Conservation (phyloP, 2,329 filamentous ascomycete species). For the Clarireedia paspali region DNA sequence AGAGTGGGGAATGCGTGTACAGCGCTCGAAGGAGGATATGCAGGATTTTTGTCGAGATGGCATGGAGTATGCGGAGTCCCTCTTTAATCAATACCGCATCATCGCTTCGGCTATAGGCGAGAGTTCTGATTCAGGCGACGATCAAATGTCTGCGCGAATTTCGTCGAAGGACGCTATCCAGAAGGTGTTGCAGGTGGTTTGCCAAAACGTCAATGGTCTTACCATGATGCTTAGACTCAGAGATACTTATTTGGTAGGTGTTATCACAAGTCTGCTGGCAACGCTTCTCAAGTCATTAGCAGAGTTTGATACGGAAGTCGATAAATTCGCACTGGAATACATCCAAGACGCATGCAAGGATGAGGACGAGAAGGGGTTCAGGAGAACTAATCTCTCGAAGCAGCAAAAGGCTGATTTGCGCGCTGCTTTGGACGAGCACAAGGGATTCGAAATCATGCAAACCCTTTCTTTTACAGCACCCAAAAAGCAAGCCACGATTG, state of each 20-base stretch:
- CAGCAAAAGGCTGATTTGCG: conserved; percentile 80
- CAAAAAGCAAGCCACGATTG: conserved; percentile 50
- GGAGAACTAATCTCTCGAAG: conserved; percentile 71
- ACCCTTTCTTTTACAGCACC: conserved; percentile 37
- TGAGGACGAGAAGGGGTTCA: conserved; percentile 46
- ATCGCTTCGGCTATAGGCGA: conserved; percentile 47
- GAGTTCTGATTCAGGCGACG: conserved; percentile 32
- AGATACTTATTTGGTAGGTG: conserved; percentile 76
- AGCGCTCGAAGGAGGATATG: conserved; percentile 55
- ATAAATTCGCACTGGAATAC: conserved; percentile 48
- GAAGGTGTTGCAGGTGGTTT: conserved; percentile 57
- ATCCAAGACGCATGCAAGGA: conserved; percentile 58
- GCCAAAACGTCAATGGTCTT: conserved; percentile 58
- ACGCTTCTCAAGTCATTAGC: conserved; percentile 79
- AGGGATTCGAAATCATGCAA: conserved; percentile 43
- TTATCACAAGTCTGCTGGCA: conserved; percentile 72
- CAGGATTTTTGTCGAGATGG: conserved; percentile 89
- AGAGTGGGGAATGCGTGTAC: conserved; percentile 62
- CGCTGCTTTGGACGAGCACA: conserved; percentile 52
- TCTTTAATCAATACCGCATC: conserved; percentile 79
- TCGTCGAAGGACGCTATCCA: conserved; percentile 34
- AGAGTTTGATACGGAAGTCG: conserved; percentile 66
- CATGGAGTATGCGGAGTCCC: conserved; percentile 83
- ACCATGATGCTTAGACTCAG: conserved; percentile 85
- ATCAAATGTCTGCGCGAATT: conserved; percentile 17